A percentile compares a stretch with the other conserved stretches of the same genome.
phyloP scores from a whole-genome alignment of 78 protist genomes.

The Blattamonas nauphoetae region DNA sequence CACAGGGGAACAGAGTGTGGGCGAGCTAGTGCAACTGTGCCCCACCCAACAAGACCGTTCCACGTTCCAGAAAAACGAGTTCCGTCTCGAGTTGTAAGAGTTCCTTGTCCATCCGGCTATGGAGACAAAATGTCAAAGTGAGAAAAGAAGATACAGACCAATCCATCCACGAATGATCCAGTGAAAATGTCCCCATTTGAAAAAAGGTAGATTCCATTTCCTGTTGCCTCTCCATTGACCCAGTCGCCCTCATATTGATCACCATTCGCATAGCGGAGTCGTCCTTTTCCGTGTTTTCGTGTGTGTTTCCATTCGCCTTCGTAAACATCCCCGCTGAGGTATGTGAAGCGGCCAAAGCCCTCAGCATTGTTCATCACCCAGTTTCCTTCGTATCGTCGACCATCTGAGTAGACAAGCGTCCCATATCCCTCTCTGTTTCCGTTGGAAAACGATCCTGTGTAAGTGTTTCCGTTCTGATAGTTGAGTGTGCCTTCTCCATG shows the following conservation, averaged over 20 bases:
- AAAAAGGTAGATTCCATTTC: background rate
- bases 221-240: background rate
- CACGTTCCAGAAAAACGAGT: background rate
- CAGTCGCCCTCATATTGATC: conserved; percentile 1
- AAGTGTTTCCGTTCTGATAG: background rate
- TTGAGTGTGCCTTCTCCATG: background rate
- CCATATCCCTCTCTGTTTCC: background rate
- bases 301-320: background rate
- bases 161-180: background rate
- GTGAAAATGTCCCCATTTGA: background rate
- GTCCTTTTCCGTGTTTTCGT: background rate
- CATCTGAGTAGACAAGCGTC: background rate
- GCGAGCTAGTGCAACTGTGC: no score
- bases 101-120: background rate
- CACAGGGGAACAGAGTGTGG: no score
- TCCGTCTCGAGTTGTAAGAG: background rate
- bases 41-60: background rate
- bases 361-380: background rate
- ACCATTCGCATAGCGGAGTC: background rate
- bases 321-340: background rate
- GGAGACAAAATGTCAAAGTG: background rate
- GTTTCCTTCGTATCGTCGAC: background rate
- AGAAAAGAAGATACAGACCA: background rate
- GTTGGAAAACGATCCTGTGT: background rate
- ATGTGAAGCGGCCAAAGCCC: background rate